Conservation (phyloP, 1,284 basidiomycete genomes). For the Malassezia nana region DNA sequence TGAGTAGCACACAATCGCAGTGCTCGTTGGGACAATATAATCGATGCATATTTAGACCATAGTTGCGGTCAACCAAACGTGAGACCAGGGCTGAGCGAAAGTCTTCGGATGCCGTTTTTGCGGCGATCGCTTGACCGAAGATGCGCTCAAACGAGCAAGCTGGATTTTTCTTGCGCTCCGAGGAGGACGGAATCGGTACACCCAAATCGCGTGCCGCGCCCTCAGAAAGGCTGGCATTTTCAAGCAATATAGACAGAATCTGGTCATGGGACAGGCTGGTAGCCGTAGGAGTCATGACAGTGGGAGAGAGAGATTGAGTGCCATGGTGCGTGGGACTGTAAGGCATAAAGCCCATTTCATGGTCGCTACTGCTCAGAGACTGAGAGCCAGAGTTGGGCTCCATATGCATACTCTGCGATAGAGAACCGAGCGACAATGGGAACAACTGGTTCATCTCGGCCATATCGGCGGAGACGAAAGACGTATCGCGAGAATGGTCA, state of each 20-base stretch:
- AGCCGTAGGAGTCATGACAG: neutral
- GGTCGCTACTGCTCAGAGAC: neutral
- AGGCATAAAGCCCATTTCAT: neutral
- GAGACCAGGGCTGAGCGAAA: slow-evolving; percentile 39
- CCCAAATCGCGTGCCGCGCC: slow-evolving; percentile 16
- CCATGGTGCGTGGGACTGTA: neutral
- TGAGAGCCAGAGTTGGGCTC: neutral
- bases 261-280: slow-evolving; percentile 1
- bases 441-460: neutral
- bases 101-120: slow-evolving; percentile 43
- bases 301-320: neutral
- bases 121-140: slow-evolving; percentile 42
- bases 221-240: neutral
- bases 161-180: slow-evolving; percentile 16
- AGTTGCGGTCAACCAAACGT: slow-evolving; percentile 35
- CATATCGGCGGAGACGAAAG: neutral
- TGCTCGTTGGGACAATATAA: slow-evolving; percentile 42
- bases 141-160: slow-evolving; percentile 25
- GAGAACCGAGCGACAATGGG: neutral
- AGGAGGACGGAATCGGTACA: neutral
- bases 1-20: slow-evolving; percentile 36
- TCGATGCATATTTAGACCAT: slow-evolving; percentile 29
- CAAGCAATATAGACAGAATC: slow-evolving; percentile 2
- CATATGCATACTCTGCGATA: neutral
- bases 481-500: neutral